phyloP scores from a whole-genome alignment of 2,329 filamentous ascomycete species.

The Chaetomium sp. region DNA sequence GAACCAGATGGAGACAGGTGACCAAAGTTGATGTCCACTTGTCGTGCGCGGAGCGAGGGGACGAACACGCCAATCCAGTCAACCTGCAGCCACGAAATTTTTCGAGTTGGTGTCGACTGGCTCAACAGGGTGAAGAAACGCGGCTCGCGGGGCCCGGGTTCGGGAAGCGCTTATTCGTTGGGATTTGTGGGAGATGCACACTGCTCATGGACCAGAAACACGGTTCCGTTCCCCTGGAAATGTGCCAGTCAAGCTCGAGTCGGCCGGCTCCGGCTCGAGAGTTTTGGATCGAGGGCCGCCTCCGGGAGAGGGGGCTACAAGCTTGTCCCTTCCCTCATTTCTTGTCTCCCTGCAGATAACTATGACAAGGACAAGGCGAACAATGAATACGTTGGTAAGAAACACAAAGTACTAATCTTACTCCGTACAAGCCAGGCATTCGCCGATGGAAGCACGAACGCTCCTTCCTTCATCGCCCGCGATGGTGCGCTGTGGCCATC shows the following conservation, averaged over 20 bases:
- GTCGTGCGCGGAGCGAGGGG: conserved; percentile 4
- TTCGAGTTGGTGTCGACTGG: conserved; percentile 7
- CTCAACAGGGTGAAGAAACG: background rate
- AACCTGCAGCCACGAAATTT: conserved; percentile 19
- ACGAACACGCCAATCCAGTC: conserved; percentile 17
- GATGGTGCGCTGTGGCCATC: no score
- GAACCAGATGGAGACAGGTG: conserved; percentile 10
- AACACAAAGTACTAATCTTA: no score
- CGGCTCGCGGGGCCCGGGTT: conserved; percentile 1
- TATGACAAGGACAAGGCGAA: no score
- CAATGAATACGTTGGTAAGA: no score
- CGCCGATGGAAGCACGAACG: no score
- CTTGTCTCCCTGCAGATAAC: no score
- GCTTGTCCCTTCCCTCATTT: background rate
- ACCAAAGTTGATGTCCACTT: conserved; percentile 9
- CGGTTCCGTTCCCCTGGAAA: conserved; percentile 7
- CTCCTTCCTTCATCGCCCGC: no score
- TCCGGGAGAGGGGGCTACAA: background rate
- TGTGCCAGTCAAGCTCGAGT: background rate
- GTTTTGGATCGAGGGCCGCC: background rate
- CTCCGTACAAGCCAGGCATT: no score
- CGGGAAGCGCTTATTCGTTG: conserved; percentile 11
- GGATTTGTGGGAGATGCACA: background rate
- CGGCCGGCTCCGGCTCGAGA: background rate
- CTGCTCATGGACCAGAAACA: background rate